Evolutionary conservation across 2,329 filamentous ascomycete genomes (phyloP), one percentile per base, ranked within the genome.

Genomic region (Penicillium sp.): DNA sequence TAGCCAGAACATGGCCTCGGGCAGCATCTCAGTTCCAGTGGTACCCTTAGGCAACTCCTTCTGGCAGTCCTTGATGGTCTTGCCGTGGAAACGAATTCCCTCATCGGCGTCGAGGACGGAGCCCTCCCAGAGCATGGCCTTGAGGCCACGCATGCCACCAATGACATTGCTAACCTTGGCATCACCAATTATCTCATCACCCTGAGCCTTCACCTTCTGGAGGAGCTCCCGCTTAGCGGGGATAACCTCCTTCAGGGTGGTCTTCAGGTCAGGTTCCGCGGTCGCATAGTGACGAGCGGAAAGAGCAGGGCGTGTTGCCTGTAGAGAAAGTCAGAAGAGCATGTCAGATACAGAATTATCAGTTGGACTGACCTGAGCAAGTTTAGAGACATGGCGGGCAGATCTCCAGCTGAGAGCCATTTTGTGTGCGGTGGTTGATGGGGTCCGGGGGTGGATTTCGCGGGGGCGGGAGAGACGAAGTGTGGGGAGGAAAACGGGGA

Each of bases 1-100:
- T 35, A 97, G 83, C 93, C 93, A 99, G 80, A 99, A 99, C 93
- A 99, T 99, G 72, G 92, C 85, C 75, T 99, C 93, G 40, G 93
- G 93, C 11, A 97, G 82, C 93, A 97, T 99, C 76, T 97, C 92
- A 5, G 89, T 95, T 64, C 92, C 71, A 2, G 87, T 83, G 52
- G 81, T 89, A 60, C 92, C 93, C 79, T 96, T 97, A 69, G 93
- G 91, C 13, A 97, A 83, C 71, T 90, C 86, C 60, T 85, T 82
- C 70, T 97, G 93, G 77, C 93, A 99, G 69, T 99, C 92, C 76
- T 95, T 95, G 79, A 99, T 99, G 57, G 91, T 96, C 65, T 87
- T 87, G 69, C 93, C 93, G 71, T 97, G 93, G 80, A 99, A 99
- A 57, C 92, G 88, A 69, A 99, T 99, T 52, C 93, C 93, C 76